Percentiles rank a stretch among this genome's conserved stretches.
These are phyloP conservation scores for Emericellopsis cladophorae DNA, from an alignment of 2,329 filamentous ascomycete species.

Conservation along the genomic window DNA sequence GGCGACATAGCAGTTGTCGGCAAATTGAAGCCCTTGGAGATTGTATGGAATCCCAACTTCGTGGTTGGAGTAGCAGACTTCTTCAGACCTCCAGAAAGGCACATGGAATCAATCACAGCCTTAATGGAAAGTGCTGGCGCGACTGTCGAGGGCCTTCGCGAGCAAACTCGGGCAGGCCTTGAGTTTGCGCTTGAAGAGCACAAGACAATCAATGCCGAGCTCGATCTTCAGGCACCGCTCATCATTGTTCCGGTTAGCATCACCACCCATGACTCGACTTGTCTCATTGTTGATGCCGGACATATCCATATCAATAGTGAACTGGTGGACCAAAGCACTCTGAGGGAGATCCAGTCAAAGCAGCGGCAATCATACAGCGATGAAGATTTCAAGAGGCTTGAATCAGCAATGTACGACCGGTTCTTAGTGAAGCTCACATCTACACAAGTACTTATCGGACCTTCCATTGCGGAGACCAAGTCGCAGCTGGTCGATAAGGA, in stretches of 20 bases:
- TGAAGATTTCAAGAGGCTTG: conserved; percentile 75
- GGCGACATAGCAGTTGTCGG: conserved; percentile 84
- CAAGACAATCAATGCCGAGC: conserved; percentile 92
- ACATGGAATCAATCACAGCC: conserved; percentile 96
- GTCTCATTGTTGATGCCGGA: conserved; percentile 89
- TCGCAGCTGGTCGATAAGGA: conserved; percentile 60
- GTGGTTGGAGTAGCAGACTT: conserved; percentile 85
- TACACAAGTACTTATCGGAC: conserved; percentile 89
- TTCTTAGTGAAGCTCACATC: conserved; percentile 88
- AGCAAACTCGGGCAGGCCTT: conserved; percentile 89
- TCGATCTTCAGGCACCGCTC: conserved; percentile 89
- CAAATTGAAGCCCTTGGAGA: conserved; percentile 88
- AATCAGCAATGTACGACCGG: conserved; percentile 94
- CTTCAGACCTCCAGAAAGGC: conserved; percentile 88
- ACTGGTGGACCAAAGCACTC: conserved; percentile 79
- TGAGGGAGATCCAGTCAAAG: conserved; percentile 83
- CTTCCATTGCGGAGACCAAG: conserved; percentile 83
- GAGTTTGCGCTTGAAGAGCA: conserved; percentile 96
- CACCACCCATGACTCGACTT: conserved; percentile 65
- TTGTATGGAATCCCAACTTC: conserved; percentile 95
- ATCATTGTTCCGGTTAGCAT: conserved; percentile 96
- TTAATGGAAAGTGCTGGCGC: conserved; percentile 92
- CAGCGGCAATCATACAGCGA: conserved; percentile 79
- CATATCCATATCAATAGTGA: conserved; percentile 92
- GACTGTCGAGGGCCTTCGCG: conserved; percentile 85